Evolutionary conservation across 768 basidiomycete genomes (phyloP).

Genomic region (Suillus brevipes): DNA sequence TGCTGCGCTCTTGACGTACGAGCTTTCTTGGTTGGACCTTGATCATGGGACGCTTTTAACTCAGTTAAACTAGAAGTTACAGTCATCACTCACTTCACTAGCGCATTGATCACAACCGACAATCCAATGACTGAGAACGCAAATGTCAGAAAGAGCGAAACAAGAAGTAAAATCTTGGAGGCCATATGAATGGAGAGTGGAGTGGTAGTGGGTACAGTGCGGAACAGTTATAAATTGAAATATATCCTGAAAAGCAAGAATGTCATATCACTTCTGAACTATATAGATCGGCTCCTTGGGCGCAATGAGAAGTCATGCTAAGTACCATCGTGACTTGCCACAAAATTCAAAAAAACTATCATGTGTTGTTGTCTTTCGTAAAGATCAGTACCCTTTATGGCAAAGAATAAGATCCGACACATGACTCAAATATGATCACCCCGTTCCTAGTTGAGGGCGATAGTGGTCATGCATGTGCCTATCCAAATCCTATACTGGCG

Average conservation of each 20-base stretch:
- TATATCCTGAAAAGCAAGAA: not conserved
- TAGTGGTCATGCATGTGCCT: slow-evolving; percentile 4
- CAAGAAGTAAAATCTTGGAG: slow-evolving; percentile 7
- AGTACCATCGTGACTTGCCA: not conserved
- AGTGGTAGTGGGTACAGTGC: not conserved
- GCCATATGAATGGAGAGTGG: not conserved
- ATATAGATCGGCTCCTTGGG: not conserved
- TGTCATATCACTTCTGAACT: not conserved
- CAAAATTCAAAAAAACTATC: not conserved
- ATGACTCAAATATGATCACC: not conserved
- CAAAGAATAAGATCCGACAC: not conserved
- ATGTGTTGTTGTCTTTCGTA: not conserved
- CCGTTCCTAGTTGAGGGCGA: not conserved
- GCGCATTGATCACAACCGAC: slow-evolving; percentile 10
- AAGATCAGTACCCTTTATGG: not conserved
- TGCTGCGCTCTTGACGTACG: not conserved
- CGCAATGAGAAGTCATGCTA: not conserved
- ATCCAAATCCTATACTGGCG: slow-evolving; percentile 8
- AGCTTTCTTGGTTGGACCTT: slow-evolving; percentile 11
- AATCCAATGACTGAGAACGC: slow-evolving; percentile 26
- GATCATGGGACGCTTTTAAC: not conserved
- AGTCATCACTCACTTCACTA: slow-evolving; percentile 11
- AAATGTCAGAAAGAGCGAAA: slow-evolving; percentile 29
- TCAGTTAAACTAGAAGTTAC: not conserved
- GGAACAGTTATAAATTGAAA: not conserved